Evolutionary conservation across 257 asterid genomes (phyloP).

Genomic region (Marsdenia floribunda): DNA sequence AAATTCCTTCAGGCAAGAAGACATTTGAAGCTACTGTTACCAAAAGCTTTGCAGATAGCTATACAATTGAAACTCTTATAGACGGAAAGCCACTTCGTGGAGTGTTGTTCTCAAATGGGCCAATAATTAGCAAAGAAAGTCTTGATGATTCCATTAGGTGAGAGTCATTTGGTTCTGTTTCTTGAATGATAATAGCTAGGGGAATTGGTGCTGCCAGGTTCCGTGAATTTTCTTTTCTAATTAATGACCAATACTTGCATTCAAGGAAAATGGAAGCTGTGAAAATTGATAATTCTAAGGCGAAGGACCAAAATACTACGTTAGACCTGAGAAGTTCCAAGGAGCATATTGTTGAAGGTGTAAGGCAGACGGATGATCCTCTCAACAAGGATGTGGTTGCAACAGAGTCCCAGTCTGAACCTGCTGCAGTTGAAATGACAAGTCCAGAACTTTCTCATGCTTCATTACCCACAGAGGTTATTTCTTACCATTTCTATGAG

Average conservation of each 20-base stretch:
- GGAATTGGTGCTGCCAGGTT: neutral
- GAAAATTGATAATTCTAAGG: slow-evolving; percentile 35
- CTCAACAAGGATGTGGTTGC: slow-evolving; percentile 28
- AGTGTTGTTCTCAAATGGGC: slow-evolving; percentile 60
- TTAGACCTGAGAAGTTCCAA: slow-evolving; percentile 31
- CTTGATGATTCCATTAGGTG: slow-evolving; percentile 47
- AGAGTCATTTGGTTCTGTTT: slow-evolving; percentile 16
- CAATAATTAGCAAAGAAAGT: slow-evolving; percentile 34
- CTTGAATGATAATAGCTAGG: neutral
- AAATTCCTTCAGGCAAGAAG: slow-evolving; percentile 53
- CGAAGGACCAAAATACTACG: slow-evolving; percentile 31
- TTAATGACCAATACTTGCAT: slow-evolving; percentile 7
- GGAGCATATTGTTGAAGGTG: slow-evolving; percentile 36
- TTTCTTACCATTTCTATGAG: slow-evolving; percentile 2
- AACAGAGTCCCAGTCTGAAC: slow-evolving; percentile 34
- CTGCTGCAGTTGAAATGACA: slow-evolving; percentile 39
- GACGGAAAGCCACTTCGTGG: slow-evolving; percentile 90
- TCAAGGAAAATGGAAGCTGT: slow-evolving; percentile 45
- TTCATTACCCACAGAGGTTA: slow-evolving; percentile 52
- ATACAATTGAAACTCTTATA: slow-evolving; percentile 72
- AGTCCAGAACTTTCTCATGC: slow-evolving; percentile 36
- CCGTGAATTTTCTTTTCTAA: slow-evolving; percentile 16
- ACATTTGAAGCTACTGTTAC: slow-evolving; percentile 81
- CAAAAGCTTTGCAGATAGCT: slow-evolving; percentile 57
- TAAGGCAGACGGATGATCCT: slow-evolving; percentile 32